Base-by-base conservation (phyloP, 192 early-diverging fungal species). In the Podila horticola region DNA sequence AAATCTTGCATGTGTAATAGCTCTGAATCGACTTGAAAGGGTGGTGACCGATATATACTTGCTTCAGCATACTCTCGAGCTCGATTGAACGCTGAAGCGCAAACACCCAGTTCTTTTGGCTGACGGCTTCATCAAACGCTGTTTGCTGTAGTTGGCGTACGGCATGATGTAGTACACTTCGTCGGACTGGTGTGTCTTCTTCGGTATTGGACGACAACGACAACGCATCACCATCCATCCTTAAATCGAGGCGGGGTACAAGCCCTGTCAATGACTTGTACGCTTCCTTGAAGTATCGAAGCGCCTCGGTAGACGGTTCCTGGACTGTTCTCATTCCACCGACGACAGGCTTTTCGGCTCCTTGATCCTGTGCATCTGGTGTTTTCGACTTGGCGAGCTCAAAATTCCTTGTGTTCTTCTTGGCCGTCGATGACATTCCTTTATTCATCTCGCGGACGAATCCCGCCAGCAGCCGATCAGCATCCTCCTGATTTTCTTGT, bases 1-100 rank as follows among this genome's bases (percentile, higher is more conserved):
- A 65, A 72, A 79, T 79, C 70, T 79, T 79, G 62, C 76, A 79
- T 12, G 76, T 72, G 38, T 79, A 79, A 13, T 79, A 79, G n/a
- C 64, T 45, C 45, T 79, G 76, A 38, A 79, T 64, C 2, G 65
- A 61, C 41, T 79, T 79, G n/a, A 68, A n/a, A 1, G 76, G 76
- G 33, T 79, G 76, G 61, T 72, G 31, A 28, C 76, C 76, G 26
- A 79, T 28, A 33, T 79, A 79, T 0, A 65, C 62, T 28, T 57
- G 51, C 30, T 72, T 64, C 66, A 79, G 38, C 28, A 72, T 72
- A n/a, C 30, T 13, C 29, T 68, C 66, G 28, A 79, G 41, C 50
- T 72, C 65, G 13, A 79, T 45, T 22, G 76, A 79, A 38, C 70
- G 64, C 62, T 64, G 41, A 10, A 79, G 52, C 2, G 76, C 76